A percentile compares a stretch with the other conserved stretches of the same genome.
phyloP scores from a whole-genome alignment of 306 rosid species.

The Vigna nakashimae region DNA sequence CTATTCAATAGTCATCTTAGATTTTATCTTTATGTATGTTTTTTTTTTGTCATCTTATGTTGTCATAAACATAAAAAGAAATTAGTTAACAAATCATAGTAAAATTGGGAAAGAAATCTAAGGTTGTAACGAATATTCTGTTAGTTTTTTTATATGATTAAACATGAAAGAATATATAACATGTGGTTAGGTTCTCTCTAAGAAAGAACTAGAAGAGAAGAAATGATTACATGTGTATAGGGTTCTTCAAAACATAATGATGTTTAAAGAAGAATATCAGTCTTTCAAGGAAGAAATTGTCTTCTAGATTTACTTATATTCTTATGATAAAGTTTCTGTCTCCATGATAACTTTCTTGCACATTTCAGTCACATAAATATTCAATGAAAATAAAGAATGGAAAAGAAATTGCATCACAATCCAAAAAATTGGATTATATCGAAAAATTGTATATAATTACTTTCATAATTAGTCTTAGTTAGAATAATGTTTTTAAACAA shows the following conservation, averaged over 20 bases:
- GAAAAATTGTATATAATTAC: too few species aligned
- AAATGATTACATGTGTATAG: not conserved
- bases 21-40: too few species aligned
- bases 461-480: too few species aligned
- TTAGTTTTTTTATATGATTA: slow-evolving; percentile 15
- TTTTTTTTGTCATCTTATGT: too few species aligned
- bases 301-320: slow-evolving; percentile 9
- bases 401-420: not conserved
- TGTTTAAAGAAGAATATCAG: slow-evolving; percentile 20
- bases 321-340: slow-evolving; percentile 5
- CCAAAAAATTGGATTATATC: too few species aligned
- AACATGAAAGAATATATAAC: not conserved
- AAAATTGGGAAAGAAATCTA: too few species aligned
- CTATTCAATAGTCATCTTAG: too few species aligned
- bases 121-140: not conserved
- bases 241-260: slow-evolving; percentile 39
- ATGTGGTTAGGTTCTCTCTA: not conserved
- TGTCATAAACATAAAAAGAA: too few species aligned
- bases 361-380: not conserved
- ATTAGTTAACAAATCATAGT: too few species aligned
- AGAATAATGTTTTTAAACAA: too few species aligned
- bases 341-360: slow-evolving; percentile 12
- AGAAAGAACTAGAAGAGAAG: not conserved
- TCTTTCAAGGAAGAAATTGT: slow-evolving; percentile 12
- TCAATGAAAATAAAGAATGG: not conserved